These are phyloP conservation scores for Rhizopus sp. DNA, from an alignment of 371 early-diverging fungal species.

Conservation along the genomic window DNA sequence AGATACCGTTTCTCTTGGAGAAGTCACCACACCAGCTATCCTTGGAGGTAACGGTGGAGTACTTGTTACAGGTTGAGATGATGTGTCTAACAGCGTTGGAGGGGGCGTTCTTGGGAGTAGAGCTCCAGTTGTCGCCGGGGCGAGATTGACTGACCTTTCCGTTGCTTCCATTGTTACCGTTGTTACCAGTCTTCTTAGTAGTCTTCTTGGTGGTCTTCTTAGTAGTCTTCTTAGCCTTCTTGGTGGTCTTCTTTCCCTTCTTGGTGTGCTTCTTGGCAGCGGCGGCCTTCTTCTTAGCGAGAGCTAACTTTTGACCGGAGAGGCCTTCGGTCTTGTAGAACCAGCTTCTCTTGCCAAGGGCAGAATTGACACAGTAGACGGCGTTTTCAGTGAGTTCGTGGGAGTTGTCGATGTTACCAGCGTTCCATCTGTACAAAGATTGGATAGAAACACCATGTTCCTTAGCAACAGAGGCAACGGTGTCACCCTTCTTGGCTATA, in stretches of 20 bases:
- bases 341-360: constrained; percentile 22
- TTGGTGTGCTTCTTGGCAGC: constrained; percentile 21
- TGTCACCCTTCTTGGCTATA: constrained; percentile 22
- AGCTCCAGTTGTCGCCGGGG: constrained; percentile 29
- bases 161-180: too few relatives aligned
- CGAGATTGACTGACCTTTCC: constrained; percentile 19
- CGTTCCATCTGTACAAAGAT: constrained; percentile 22
- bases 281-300: constrained; percentile 27
- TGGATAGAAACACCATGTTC: constrained; percentile 4
- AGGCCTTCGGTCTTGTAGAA: constrained; percentile 31
- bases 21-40: constrained; percentile 30
- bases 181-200: too few relatives aligned
- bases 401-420: constrained; percentile 7
- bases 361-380: constrained; percentile 21
- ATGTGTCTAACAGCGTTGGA: constrained; percentile 34
- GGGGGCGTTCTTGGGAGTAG: constrained; percentile 28
- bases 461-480: constrained; percentile 17
- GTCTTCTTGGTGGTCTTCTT: too few relatives aligned
- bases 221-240: constrained; percentile 26
- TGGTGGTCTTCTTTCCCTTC: constrained; percentile 14
- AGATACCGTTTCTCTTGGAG: constrained; percentile 28
- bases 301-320: constrained; percentile 24
- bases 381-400: constrained; percentile 10
- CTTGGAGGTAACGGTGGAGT: constrained; percentile 24
- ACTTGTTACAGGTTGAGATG: constrained; percentile 35